Evolutionary conservation across 2,329 filamentous ascomycete genomes (phyloP).

Genomic region (Stagonosporopsis cucurbitacearum): DNA sequence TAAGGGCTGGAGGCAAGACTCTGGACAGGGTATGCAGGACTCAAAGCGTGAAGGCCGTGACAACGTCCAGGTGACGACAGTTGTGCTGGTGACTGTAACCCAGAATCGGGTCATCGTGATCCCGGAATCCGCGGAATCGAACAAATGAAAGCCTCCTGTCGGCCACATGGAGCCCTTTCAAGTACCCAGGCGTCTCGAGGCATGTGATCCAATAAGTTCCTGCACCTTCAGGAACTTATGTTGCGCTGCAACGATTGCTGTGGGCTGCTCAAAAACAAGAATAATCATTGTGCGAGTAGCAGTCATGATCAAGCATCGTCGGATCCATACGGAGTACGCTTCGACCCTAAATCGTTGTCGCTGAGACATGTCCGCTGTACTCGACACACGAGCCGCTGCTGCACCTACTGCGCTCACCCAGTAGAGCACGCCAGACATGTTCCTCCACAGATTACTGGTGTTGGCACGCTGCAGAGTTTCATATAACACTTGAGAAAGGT

Average conservation of each 20-base stretch:
- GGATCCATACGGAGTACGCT: conserved; percentile 31
- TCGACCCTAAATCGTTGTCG: conserved; percentile 13
- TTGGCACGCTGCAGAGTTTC: conserved; percentile 34
- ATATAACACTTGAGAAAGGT: conserved; percentile 31
- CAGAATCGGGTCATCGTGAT: conserved; percentile 4
- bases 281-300: conserved; percentile 34
- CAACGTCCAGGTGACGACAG: neutral
- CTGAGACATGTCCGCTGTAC: conserved; percentile 19
- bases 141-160: neutral
- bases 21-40: neutral
- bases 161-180: neutral
- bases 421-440: conserved; percentile 45
- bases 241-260: conserved; percentile 33
- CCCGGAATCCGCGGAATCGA: conserved; percentile 20
- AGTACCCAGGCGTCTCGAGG: conserved; percentile 1
- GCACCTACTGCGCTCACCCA: conserved; percentile 43
- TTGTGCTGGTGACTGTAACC: neutral
- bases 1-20: neutral
- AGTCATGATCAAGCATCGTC: conserved; percentile 39
- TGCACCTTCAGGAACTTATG: conserved; percentile 38
- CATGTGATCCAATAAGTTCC: conserved; percentile 26
- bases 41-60: neutral
- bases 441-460: conserved; percentile 36
- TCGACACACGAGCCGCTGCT: conserved; percentile 34
- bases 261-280: conserved; percentile 38